These are phyloP conservation scores for Phytophthora foliorum DNA, from an alignment of 352 stramenopile genomes.

Conservation along the genomic window DNA sequence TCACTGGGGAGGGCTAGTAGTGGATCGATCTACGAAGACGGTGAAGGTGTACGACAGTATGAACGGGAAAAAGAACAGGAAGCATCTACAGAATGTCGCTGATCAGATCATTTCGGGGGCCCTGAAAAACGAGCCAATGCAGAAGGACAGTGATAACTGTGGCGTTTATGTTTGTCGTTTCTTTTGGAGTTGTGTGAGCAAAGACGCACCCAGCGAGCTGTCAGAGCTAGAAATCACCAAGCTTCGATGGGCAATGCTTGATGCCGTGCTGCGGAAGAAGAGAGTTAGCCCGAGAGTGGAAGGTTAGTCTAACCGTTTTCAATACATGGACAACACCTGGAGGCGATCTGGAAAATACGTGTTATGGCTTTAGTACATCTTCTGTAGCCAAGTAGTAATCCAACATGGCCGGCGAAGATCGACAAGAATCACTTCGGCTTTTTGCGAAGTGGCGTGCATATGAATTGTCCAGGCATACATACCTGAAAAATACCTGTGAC, in stretches of 20 bases:
- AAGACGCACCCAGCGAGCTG: conserved; percentile 4
- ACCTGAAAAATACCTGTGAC: conserved; percentile 9
- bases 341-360: too few species aligned
- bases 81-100: background rate
- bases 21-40: background rate
- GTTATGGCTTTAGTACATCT: conserved; percentile 14
- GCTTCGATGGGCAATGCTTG: too few species aligned
- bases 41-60: conserved; percentile 19
- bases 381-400: background rate
- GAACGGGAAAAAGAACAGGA: conserved; percentile 4
- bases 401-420: background rate
- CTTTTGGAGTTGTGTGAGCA: conserved; percentile 11
- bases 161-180: conserved; percentile 15
- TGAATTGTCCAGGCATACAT: background rate
- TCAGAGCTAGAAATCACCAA: conserved; percentile 7
- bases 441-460: background rate
- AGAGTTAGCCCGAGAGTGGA: too few species aligned
- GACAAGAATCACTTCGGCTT: background rate
- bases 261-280: too few species aligned
- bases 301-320: too few species aligned
- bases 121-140: background rate
- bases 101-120: background rate
- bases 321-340: too few species aligned
- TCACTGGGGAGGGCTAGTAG: conserved; percentile 7
- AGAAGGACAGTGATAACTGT: conserved; percentile 15